Percentiles rank a stretch among this genome's conserved stretches.
Evolutionary conservation across 305 asterid genomes (phyloP).

Genomic region (Fraxinus greggii): DNA sequence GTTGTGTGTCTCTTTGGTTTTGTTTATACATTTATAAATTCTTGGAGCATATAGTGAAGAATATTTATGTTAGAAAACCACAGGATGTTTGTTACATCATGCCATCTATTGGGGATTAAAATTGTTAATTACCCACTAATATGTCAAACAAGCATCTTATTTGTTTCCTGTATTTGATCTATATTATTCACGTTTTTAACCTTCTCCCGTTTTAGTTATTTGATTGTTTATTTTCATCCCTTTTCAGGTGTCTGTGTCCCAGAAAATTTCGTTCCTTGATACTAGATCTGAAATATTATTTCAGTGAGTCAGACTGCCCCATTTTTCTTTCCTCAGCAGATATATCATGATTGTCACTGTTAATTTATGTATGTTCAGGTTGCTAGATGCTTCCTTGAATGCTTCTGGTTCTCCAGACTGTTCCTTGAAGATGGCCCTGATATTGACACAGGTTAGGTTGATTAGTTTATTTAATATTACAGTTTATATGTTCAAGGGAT

Average conservation of each 20-base stretch:
- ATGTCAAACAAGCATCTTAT: constrained; percentile 10
- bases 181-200: constrained; percentile 11
- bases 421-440: constrained; percentile 85
- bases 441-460: constrained; percentile 71
- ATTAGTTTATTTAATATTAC: neutral
- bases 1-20: neutral
- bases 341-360: constrained; percentile 18
- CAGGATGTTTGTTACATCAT: constrained; percentile 13
- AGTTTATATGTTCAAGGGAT: constrained; percentile 1
- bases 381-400: constrained; percentile 77
- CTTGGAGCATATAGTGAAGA: constrained; percentile 10
- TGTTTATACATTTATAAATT: constrained; percentile 7
- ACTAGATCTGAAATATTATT: constrained; percentile 71
- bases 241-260: constrained; percentile 76
- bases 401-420: constrained; percentile 89
- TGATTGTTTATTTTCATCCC: constrained; percentile 5
- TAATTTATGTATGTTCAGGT: constrained; percentile 41
- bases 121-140: constrained; percentile 5
- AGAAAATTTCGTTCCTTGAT: constrained; percentile 70
- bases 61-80: neutral
- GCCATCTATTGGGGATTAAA: constrained; percentile 4
- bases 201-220: constrained; percentile 22
- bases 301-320: constrained; percentile 54
- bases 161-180: constrained; percentile 12
- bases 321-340: neutral